Base-by-base conservation (phyloP, 345 rosid genomes). In the Eucalyptus coolabah region DNA sequence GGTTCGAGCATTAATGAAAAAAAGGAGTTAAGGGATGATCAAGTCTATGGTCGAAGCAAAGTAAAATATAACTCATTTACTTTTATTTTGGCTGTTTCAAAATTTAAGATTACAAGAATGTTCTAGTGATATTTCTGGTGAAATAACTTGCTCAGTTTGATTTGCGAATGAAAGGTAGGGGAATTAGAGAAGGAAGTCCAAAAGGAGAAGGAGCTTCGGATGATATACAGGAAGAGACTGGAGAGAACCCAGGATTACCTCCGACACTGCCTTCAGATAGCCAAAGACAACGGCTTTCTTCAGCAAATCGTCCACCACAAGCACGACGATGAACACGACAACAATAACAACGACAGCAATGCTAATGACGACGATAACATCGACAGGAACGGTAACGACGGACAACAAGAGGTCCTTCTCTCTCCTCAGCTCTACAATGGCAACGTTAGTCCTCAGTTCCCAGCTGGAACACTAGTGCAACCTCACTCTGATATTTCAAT, bases 171-270 rank as follows among this genome's bases (percentile, higher is more conserved):
- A 47, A 47, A 95, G 95, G 93, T 93, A 89, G 90, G 40, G 15
- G 93, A 93, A 0, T 94, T 95, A 1, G 90, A 92, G 86, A 89
- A 86, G 40, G 95, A 95, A 88, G 91, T 95, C 6, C 83, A 89
- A 12, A 92, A 92, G 89, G 95, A 93, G 59, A 95, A 93, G 50
- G 95, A 93, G 86, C 87, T 91, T 5, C 53, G 91, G 91, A 83
- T 88, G 24, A 86, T 92, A 91, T 93, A 91, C 92, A 91, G 89
- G 53, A 93, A 90, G 93, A 93, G 93, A 50, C 60, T 92, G 92
- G 96, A 94, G 88, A 93, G 95, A 60, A 91, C 95, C 32, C 95
- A 93, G 82, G 95, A 95, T 49, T 93, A 93, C 83, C 92, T 95
- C 40, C 92, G 92, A 86, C 89, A 91, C 83, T 95, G 96, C 89